These are phyloP conservation scores for Solanum sparsipilum DNA, from an alignment of 257 asterid genomes.

Conservation along the genomic window DNA sequence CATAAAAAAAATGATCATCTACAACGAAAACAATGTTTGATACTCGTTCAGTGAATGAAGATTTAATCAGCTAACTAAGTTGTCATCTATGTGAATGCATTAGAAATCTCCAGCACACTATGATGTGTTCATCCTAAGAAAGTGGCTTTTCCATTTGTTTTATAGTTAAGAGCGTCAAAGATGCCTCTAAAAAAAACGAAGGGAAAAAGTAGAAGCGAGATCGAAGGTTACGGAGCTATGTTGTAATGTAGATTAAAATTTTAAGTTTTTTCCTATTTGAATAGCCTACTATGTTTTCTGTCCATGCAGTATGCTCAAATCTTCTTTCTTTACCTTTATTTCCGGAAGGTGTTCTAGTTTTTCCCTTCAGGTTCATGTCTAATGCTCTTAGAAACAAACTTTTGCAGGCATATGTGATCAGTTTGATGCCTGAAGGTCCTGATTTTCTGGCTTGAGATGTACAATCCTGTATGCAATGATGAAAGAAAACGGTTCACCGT, in stretches of 20 bases:
- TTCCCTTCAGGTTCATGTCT: neutral
- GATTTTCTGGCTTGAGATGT: conserved; percentile 15
- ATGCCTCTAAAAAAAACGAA: neutral
- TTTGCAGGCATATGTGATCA: neutral
- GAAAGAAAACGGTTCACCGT: conserved; percentile 42
- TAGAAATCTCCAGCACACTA: neutral
- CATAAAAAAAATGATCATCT: neutral
- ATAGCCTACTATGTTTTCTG: neutral
- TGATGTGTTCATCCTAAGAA: neutral
- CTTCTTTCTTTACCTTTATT: neutral
- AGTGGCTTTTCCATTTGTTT: neutral
- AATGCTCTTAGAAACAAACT: neutral
- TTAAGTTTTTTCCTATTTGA: neutral
- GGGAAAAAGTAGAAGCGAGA: neutral
- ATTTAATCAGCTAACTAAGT: neutral
- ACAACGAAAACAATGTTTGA: neutral
- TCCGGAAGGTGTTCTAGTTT: neutral
- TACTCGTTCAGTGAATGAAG: neutral
- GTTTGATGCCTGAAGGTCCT: neutral
- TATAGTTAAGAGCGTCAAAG: neutral
- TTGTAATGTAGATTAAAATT: neutral
- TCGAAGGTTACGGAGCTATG: neutral
- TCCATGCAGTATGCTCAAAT: neutral
- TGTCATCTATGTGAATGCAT: neutral
- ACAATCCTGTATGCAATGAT: conserved; percentile 19